These are phyloP conservation scores for Leccinum olivaceopallidum DNA, from an alignment of 768 basidiomycete genomes.

Conservation along the genomic window DNA sequence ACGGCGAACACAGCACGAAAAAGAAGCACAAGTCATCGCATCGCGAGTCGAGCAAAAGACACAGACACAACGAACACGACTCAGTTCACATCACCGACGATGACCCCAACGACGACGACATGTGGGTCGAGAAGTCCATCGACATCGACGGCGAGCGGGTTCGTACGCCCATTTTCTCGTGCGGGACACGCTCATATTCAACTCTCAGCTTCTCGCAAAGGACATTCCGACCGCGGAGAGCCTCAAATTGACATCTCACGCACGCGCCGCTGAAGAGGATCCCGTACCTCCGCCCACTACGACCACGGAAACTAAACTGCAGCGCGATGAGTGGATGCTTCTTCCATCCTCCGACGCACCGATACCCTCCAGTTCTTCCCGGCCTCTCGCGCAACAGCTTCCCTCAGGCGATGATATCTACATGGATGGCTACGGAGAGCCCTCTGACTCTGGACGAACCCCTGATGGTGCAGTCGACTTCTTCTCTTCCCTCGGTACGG, in stretches of 20 bases:
- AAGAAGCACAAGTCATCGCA: conserved; percentile 55
- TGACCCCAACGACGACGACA: conserved; percentile 68
- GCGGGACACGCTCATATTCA: conserved; percentile 8
- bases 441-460: conserved; percentile 44
- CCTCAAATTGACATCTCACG: conserved; percentile 66
- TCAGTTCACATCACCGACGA: conserved; percentile 58
- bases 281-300: conserved; percentile 48
- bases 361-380: conserved; percentile 34
- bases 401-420: conserved; percentile 47
- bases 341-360: conserved; percentile 29
- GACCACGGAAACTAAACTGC: conserved; percentile 48
- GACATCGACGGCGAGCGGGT: conserved; percentile 76
- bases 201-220: conserved; percentile 57
- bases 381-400: conserved; percentile 32
- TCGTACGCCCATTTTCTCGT: conserved; percentile 27
- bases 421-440: conserved; percentile 67
- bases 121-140: conserved; percentile 90
- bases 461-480: conserved; percentile 74
- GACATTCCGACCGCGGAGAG: conserved; percentile 77
- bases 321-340: conserved; percentile 93
- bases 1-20: conserved; percentile 48
- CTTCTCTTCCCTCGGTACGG: conserved; percentile 85
- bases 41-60: conserved; percentile 37
- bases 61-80: conserved; percentile 35
- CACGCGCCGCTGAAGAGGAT: conserved; percentile 44